Conservation (phyloP, 768 basidiomycete genomes). For the Lactarius akahatsu region DNA sequence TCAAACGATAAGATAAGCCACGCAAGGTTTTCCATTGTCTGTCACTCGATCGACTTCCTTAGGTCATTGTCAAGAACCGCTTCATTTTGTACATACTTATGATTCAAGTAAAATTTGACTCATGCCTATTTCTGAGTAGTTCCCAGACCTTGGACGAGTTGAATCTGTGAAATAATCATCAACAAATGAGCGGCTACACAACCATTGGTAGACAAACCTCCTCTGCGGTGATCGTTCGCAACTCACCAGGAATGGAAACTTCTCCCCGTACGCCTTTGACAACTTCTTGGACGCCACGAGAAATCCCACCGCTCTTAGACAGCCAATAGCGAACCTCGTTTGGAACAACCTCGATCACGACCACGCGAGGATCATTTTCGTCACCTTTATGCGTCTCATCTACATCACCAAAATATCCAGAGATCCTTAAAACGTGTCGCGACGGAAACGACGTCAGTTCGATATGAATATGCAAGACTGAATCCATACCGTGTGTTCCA, state of each 20-base stretch:
- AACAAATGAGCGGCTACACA: not conserved
- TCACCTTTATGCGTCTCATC: conserved; percentile 83
- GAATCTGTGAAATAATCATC: conserved; percentile 16
- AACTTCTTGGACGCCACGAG: conserved; percentile 60
- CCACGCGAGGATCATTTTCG: conserved; percentile 72
- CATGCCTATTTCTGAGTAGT: conserved; percentile 7
- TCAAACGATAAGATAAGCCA: not conserved
- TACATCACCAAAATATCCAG: conserved; percentile 85
- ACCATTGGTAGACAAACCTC: conserved; percentile 51
- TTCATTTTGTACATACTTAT: not conserved
- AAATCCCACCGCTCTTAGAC: conserved; percentile 57
- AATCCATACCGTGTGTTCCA: conserved; percentile 54
- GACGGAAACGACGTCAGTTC: not conserved
- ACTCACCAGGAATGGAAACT: conserved; percentile 67
- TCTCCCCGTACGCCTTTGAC: conserved; percentile 60
- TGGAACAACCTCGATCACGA: conserved; percentile 75
- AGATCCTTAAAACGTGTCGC: conserved; percentile 41
- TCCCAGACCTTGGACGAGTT: conserved; percentile 16
- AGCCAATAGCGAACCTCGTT: conserved; percentile 83
- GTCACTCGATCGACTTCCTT: not conserved
- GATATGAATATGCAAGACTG: not conserved
- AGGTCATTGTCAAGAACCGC: not conserved
- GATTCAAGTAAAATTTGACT: not conserved
- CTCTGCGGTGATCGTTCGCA: conserved; percentile 66
- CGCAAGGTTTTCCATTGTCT: not conserved